Conservation (phyloP, 257 asterid species). For the Agastache rugosa region DNA sequence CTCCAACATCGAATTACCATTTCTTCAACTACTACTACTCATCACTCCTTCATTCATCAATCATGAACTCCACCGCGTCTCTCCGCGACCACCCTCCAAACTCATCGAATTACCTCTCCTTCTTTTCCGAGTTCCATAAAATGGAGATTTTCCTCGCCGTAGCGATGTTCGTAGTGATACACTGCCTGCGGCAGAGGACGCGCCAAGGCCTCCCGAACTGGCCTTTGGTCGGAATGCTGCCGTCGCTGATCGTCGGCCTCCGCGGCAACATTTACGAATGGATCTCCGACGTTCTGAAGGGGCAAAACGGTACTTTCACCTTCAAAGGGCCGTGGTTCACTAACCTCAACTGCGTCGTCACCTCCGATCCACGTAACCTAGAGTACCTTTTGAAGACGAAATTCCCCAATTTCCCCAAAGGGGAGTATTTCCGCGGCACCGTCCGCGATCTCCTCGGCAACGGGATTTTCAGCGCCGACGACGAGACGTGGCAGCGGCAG, state of each 20-base stretch:
- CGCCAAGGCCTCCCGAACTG: conserved; percentile 68
- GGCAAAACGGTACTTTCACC: conserved; percentile 69
- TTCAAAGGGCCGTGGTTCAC: conserved; percentile 88
- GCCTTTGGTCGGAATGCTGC: conserved; percentile 92
- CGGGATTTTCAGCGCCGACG: conserved; percentile 89
- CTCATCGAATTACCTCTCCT: too few relatives aligned
- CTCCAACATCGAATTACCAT: conserved; percentile 43
- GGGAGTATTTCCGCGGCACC: conserved; percentile 65
- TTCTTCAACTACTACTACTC: conserved; percentile 42
- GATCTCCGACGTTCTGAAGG: conserved; percentile 58
- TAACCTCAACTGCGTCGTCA: conserved; percentile 81
- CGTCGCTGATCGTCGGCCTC: conserved; percentile 70
- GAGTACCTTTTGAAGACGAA: conserved; percentile 84
- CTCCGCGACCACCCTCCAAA: background rate
- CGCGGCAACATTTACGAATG: conserved; percentile 72
- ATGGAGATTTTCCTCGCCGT: conserved; percentile 61
- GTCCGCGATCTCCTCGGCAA: conserved; percentile 80
- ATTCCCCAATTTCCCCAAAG: conserved; percentile 82
- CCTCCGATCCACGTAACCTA: conserved; percentile 77
- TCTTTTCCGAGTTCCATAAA: conserved; percentile 62
- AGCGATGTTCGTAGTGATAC: conserved; percentile 56
- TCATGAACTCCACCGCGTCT: conserved; percentile 41
- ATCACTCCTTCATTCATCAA: conserved; percentile 40
- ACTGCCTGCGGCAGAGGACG: conserved; percentile 51
- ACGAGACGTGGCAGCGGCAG: conserved; percentile 75